Evolutionary conservation across 805 yeast genomes (phyloP).

Genomic region (Lachancea thermotolerans): DNA sequence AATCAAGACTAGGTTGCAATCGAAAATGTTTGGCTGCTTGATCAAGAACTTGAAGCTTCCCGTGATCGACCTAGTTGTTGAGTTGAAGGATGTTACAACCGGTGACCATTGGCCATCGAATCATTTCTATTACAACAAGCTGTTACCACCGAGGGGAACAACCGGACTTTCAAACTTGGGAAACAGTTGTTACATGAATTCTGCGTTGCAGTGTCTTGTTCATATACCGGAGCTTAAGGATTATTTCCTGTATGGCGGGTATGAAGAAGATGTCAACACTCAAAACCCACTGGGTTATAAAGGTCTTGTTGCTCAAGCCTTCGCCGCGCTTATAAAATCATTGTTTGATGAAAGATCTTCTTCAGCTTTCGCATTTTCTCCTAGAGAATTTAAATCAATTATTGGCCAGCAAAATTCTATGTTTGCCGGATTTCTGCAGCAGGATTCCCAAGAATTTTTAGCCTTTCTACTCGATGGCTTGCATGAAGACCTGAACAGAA

Average conservation of each 20-base stretch:
- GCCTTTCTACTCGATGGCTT: slow-evolving; percentile 85
- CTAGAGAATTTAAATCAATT: slow-evolving; percentile 69
- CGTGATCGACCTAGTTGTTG: slow-evolving; percentile 31
- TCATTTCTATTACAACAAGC: slow-evolving; percentile 27
- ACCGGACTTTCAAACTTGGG: slow-evolving; percentile 70
- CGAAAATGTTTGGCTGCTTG: slow-evolving; percentile 11
- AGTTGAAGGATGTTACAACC: slow-evolving; percentile 22
- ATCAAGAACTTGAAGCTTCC: slow-evolving; percentile 21
- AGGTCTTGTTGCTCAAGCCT: slow-evolving; percentile 75
- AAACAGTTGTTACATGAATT: slow-evolving; percentile 91
- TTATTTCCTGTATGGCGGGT: slow-evolving; percentile 62
- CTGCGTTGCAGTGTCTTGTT: slow-evolving; percentile 81
- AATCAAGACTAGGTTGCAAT: slow-evolving; percentile 19
- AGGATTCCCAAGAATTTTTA: slow-evolving; percentile 91
- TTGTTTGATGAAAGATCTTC: slow-evolving; percentile 39
- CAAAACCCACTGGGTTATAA: slow-evolving; percentile 79
- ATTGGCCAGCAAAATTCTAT: slow-evolving; percentile 74
- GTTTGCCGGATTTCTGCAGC: slow-evolving; percentile 86
- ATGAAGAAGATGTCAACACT: slow-evolving; percentile 58
- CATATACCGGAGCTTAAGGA: slow-evolving; percentile 79
- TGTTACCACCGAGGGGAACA: slow-evolving; percentile 41
- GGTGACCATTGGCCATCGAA: slow-evolving; percentile 35
- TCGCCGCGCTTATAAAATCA: slow-evolving; percentile 59
- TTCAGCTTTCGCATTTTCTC: slow-evolving; percentile 39
- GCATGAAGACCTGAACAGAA: slow-evolving; percentile 88